Evolutionary conservation across 208 protist genomes (phyloP).

Genomic region (Crithidia fasciculata): DNA sequence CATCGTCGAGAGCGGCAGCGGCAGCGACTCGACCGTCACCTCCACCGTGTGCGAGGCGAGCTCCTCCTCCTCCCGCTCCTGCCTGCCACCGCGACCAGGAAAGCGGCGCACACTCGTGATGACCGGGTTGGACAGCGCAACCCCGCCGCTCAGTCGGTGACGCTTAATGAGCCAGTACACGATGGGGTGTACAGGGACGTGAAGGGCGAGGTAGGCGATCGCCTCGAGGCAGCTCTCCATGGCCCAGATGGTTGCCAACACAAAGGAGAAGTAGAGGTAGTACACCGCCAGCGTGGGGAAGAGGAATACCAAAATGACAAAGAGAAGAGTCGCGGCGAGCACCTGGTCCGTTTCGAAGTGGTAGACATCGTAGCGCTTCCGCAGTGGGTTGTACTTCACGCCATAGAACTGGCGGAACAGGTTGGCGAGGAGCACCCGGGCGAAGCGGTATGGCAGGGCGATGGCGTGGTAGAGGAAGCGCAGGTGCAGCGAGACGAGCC

Average conservation of each 20-base stretch:
- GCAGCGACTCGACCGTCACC: constrained; percentile 51
- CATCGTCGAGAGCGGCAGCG: constrained; percentile 48
- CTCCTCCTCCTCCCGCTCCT: constrained; percentile 21
- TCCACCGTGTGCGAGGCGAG: constrained; percentile 74
- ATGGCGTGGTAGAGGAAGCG: constrained; percentile 74
- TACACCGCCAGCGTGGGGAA: constrained; percentile 93
- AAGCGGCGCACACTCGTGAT: constrained; percentile 49
- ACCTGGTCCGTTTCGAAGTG: constrained; percentile 93
- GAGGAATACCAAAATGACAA: constrained; percentile 89
- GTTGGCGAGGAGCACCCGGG: constrained; percentile 50
- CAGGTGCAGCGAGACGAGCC: constrained; percentile 85
- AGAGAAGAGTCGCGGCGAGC: constrained; percentile 91
- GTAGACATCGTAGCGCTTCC: constrained; percentile 84
- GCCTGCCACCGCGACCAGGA: constrained; percentile 11
- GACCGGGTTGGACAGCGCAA: constrained; percentile 47
- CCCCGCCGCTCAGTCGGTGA: constrained; percentile 32
- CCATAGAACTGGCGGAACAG: constrained; percentile 90
- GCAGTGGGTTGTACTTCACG: constrained; percentile 94
- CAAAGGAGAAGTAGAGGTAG: constrained; percentile 92
- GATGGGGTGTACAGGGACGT: constrained; percentile 67
- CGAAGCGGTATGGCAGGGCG: constrained; percentile 74
- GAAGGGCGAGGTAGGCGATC: constrained; percentile 60
- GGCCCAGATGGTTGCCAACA: constrained; percentile 56
- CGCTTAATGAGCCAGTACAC: constrained; percentile 54
- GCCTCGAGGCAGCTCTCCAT: constrained; percentile 64